These are phyloP conservation scores for Aspergillus tubingensis DNA, from an alignment of 2,329 filamentous ascomycete genomes.

Conservation along the genomic window DNA sequence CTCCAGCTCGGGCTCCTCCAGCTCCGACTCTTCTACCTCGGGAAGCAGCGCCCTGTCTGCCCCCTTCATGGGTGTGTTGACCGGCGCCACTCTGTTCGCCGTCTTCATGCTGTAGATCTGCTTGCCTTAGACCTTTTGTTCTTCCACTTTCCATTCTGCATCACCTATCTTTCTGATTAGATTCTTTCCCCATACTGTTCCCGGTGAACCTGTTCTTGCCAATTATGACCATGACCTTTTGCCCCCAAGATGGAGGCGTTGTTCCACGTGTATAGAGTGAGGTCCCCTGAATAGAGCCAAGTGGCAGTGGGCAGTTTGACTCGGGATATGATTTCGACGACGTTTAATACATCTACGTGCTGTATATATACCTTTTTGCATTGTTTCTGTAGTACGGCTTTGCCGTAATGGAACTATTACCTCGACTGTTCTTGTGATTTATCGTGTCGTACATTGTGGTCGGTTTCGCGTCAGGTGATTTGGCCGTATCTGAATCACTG, in stretches of 20 bases:
- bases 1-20: constrained; percentile 22
- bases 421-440: no score
- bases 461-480: no score
- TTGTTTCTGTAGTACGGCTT: neutral
- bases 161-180: neutral
- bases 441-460: no score
- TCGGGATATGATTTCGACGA: constrained; percentile 2
- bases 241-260: neutral
- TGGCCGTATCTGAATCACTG: no score
- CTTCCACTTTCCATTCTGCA: neutral
- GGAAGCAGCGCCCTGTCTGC: constrained; percentile 19
- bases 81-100: constrained; percentile 31
- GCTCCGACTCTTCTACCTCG: neutral
- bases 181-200: neutral
- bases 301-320: constrained; percentile 1
- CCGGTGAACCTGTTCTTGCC: constrained; percentile 4
- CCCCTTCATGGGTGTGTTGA: constrained; percentile 28
- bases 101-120: constrained; percentile 29
- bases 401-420: no score
- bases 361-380: neutral
- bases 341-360: constrained; percentile 3
- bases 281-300: constrained; percentile 1
- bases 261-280: neutral
- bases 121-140: neutral
- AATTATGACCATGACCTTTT: constrained; percentile 1